Conservation (phyloP, 169 alveolate genomes). For the Perkinsus chesapeaki region DNA sequence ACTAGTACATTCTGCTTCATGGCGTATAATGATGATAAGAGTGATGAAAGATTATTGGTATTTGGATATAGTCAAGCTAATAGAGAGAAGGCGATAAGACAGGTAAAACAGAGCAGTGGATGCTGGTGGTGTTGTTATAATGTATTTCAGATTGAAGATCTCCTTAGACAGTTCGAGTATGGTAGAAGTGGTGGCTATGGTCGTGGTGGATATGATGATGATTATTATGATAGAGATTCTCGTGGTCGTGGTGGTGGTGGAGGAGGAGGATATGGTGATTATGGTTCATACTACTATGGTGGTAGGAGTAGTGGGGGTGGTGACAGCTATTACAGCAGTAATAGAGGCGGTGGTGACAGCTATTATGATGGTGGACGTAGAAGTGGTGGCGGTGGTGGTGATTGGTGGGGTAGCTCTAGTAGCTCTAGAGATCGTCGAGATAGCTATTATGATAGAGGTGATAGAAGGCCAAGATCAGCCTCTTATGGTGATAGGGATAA, state of each 20-base stretch:
- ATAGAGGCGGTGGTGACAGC: not conserved
- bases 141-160: not conserved
- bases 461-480: not conserved
- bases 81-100: not conserved
- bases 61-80: not conserved
- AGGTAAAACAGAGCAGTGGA: not conserved
- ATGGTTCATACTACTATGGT: not conserved
- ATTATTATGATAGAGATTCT: not conserved
- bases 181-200: not conserved
- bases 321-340: not conserved
- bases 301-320: not conserved
- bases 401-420: not conserved
- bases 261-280: not conserved
- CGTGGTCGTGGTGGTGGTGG: too few relatives aligned
- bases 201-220: not conserved
- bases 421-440: not conserved
- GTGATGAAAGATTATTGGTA: not conserved
- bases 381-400: not conserved
- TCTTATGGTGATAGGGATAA: not conserved
- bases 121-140: too few relatives aligned
- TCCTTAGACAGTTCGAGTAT: not conserved
- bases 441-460: not conserved
- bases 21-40: not conserved
- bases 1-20: constrained; percentile 8
- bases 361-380: not conserved